These are phyloP conservation scores for Clarireedia hainanense DNA, from an alignment of 2,329 filamentous ascomycete species.

Conservation along the genomic window DNA sequence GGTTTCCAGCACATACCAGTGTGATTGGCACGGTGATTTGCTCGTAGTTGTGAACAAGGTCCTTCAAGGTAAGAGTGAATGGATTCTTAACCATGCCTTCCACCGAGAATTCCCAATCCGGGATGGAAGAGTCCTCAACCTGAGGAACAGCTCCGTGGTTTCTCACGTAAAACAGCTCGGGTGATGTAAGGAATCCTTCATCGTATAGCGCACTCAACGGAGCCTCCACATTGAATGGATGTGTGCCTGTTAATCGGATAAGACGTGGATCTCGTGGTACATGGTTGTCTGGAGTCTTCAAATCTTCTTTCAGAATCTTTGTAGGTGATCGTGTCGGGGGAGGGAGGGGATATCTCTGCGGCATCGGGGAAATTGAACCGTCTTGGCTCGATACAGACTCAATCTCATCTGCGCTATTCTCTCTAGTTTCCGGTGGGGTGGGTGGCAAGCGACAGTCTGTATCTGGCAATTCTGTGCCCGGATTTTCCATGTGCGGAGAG, in stretches of 20 bases:
- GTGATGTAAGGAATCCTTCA: constrained; percentile 75
- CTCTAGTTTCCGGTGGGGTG: constrained; percentile 26
- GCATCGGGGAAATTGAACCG: constrained; percentile 11
- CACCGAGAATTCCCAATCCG: constrained; percentile 74
- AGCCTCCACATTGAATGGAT: constrained; percentile 87
- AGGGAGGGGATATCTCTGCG: constrained; percentile 47
- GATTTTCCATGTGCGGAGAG: not conserved
- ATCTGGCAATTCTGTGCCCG: not conserved
- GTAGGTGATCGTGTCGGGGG: constrained; percentile 51
- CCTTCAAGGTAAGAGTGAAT: constrained; percentile 60
- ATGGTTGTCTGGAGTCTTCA: constrained; percentile 76
- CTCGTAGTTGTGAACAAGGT: constrained; percentile 67
- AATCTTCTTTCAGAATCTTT: constrained; percentile 63
- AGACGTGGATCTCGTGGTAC: constrained; percentile 73
- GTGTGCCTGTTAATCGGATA: constrained; percentile 78
- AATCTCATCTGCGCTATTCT: constrained; percentile 18
- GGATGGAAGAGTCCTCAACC: constrained; percentile 63
- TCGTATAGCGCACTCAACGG: constrained; percentile 72
- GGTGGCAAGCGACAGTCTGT: constrained; percentile 16
- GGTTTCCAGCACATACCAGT: constrained; percentile 84
- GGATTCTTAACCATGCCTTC: constrained; percentile 79
- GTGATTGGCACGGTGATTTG: constrained; percentile 83
- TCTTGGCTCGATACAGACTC: constrained; percentile 15
- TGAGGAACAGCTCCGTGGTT: constrained; percentile 81
- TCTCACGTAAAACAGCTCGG: constrained; percentile 83